Percentiles rank a stretch among this genome's conserved stretches.
These are phyloP conservation scores for Penicillium frequentans DNA, from an alignment of 2,329 filamentous ascomycete species.

Conservation along the genomic window DNA sequence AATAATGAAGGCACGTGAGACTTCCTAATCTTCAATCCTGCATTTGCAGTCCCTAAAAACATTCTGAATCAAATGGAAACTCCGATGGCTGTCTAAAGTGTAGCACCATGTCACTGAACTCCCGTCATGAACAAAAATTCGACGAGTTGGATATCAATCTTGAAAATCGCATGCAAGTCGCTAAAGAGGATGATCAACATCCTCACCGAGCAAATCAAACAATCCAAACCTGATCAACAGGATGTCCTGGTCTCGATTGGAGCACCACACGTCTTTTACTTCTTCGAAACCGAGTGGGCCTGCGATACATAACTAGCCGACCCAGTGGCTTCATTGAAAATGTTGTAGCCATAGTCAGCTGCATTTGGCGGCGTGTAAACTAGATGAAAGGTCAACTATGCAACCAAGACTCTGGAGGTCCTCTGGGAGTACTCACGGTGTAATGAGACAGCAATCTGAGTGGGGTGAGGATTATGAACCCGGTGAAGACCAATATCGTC, in stretches of 20 bases:
- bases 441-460: constrained; percentile 32
- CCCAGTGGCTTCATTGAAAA: constrained; percentile 30
- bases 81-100: neutral
- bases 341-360: constrained; percentile 34
- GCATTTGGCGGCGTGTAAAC: constrained; percentile 37
- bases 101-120: neutral
- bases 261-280: neutral
- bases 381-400: constrained; percentile 1
- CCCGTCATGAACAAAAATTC: neutral
- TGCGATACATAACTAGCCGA: constrained; percentile 29
- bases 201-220: neutral
- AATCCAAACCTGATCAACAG: neutral
- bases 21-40: neutral
- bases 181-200: neutral
- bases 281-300: constrained; percentile 16
- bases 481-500: constrained; percentile 35
- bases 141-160: neutral
- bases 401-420: neutral
- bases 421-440: constrained; percentile 23
- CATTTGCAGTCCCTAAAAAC: neutral
- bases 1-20: too few relatives aligned
- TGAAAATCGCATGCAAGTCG: neutral
- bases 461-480: constrained; percentile 28
- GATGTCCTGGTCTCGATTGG: neutral
- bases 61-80: neutral